These are phyloP conservation scores for Phytopythium delawarense DNA, from an alignment of 352 stramenopile genomes.

Conservation along the genomic window DNA sequence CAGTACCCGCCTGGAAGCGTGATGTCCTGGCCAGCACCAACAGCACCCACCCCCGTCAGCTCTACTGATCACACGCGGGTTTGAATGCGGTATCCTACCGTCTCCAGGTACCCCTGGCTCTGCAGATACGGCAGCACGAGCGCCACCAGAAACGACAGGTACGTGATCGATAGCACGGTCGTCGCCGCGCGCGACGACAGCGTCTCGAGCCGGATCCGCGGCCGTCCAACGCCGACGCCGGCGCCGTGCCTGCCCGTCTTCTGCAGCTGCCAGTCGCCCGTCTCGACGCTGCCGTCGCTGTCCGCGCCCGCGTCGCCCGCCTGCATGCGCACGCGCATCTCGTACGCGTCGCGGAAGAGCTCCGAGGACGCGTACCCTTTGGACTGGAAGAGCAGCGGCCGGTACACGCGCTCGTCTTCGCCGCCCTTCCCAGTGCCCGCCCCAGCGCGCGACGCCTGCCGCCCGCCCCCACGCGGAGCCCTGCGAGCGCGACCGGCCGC, in stretches of 20 bases:
- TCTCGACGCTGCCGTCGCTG: neutral
- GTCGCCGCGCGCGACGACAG: conserved; percentile 69
- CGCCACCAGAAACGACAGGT: conserved; percentile 68
- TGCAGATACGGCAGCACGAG: conserved; percentile 72
- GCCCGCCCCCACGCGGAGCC: neutral
- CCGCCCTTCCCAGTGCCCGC: neutral
- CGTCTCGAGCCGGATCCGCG: conserved; percentile 77
- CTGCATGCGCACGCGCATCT: conserved; percentile 66
- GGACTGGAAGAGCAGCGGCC: conserved; percentile 74
- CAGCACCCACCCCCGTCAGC: conserved; percentile 1
- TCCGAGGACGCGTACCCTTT: conserved; percentile 79
- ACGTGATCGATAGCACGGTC: conserved; percentile 71
- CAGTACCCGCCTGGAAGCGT: conserved; percentile 56
- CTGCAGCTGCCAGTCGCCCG: conserved; percentile 12
- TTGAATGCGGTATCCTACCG: conserved; percentile 19
- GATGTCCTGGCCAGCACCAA: conserved; percentile 27
- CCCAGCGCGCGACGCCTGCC: conserved; percentile 1
- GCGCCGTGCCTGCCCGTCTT: conserved; percentile 7
- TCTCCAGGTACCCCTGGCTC: conserved; percentile 66
- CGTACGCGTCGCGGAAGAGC: conserved; percentile 72
- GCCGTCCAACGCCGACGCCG: conserved; percentile 13
- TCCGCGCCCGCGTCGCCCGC: neutral
- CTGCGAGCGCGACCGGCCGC: neutral
- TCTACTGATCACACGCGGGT: no score
- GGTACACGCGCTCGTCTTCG: conserved; percentile 55